phyloP scores from a whole-genome alignment of 495 filamentous ascomycete genomes.

The Penicillium verhagenii region DNA sequence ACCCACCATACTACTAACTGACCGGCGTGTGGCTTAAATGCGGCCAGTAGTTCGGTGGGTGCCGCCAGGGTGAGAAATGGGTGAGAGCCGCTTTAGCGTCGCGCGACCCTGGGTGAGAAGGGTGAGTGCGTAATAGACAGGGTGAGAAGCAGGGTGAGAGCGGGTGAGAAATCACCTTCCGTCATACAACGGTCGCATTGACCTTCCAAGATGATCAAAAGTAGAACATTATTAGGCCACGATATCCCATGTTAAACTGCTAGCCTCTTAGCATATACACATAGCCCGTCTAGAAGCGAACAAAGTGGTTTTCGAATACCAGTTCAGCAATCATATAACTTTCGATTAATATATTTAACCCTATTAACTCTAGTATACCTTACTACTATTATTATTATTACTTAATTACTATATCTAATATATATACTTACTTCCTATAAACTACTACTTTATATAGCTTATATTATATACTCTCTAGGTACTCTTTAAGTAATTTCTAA shows the following conservation, averaged over 20 bases:
- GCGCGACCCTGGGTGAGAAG: neutral
- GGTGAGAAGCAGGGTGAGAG: neutral
- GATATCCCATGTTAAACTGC: neutral
- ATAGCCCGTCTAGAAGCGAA: constrained; percentile 8
- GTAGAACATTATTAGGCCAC: neutral
- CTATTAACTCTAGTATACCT: too few relatives aligned
- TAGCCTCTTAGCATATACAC: neutral
- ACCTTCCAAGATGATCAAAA: neutral
- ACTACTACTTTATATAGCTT: too few relatives aligned
- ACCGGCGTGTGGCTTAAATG: too few relatives aligned
- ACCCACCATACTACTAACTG: too few relatives aligned
- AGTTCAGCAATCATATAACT: too few relatives aligned
- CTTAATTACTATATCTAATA: too few relatives aligned
- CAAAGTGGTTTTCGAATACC: too few relatives aligned
- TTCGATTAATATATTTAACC: neutral
- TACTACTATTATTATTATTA: too few relatives aligned
- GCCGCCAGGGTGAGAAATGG: neutral
- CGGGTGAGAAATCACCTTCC: neutral
- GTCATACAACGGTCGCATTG: neutral
- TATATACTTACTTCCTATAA: too few relatives aligned
- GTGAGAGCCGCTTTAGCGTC: neutral
- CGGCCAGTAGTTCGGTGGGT: too few relatives aligned
- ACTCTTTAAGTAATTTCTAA: too few relatives aligned
- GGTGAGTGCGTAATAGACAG: neutral
- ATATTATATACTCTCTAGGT: too few relatives aligned